Evolutionary conservation across 768 basidiomycete genomes (phyloP).

Genomic region (Rubroboletus pulcherrimus): DNA sequence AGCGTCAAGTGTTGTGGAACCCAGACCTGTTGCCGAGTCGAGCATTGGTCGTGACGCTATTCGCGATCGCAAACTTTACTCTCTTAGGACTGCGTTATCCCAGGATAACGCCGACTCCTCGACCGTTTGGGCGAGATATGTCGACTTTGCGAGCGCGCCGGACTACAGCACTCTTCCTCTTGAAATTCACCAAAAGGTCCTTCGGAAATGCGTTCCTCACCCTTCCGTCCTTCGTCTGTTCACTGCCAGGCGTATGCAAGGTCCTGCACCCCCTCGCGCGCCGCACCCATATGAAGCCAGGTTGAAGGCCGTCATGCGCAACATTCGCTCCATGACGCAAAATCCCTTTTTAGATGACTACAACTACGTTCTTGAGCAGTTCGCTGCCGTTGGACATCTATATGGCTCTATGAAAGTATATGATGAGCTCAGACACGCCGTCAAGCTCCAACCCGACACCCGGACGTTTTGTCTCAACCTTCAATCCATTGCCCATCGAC

Average conservation of each 20-base stretch:
- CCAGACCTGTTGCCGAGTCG: constrained; percentile 3
- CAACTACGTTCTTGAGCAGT: constrained; percentile 70
- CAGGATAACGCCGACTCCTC: constrained; percentile 37
- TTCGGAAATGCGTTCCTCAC: constrained; percentile 60
- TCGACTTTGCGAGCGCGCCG: constrained; percentile 47
- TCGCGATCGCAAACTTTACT: constrained; percentile 26
- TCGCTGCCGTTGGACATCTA: constrained; percentile 72
- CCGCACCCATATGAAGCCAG: constrained; percentile 64
- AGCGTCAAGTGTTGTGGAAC: background rate
- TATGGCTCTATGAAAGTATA: constrained; percentile 58
- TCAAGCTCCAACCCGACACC: constrained; percentile 44
- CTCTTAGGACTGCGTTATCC: constrained; percentile 30
- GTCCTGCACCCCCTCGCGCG: constrained; percentile 32
- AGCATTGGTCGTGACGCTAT: constrained; percentile 5
- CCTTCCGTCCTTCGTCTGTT: constrained; percentile 42
- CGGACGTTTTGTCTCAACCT: constrained; percentile 61
- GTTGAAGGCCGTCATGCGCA: constrained; percentile 62
- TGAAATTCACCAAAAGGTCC: constrained; percentile 63
- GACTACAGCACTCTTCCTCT: constrained; percentile 53
- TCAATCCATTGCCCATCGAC: constrained; percentile 67
- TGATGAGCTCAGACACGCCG: constrained; percentile 45
- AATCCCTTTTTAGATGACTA: constrained; percentile 59
- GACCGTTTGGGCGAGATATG: constrained; percentile 64
- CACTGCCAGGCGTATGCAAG: constrained; percentile 40
- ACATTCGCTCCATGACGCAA: constrained; percentile 53